Evolutionary conservation across 768 basidiomycete species (phyloP), one percentile per base, ranked within the genome.

Genomic region (Russula griseocarnosa): DNA sequence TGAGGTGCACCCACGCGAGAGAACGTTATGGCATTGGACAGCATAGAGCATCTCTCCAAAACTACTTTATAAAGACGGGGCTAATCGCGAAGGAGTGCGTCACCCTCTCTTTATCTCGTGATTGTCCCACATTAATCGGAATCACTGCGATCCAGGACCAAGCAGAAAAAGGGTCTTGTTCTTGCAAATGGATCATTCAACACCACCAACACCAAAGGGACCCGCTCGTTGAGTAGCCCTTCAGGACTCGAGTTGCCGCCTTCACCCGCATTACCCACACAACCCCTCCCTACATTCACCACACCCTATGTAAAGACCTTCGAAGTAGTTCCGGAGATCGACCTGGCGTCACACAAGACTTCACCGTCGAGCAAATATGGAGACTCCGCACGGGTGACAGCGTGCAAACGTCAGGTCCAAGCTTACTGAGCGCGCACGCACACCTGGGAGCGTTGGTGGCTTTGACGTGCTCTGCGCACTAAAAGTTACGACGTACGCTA

Each of bases 41-140:
- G n/a, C n/a, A n/a, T n/a, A n/a, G n/a, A n/a, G n/a, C n/a, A n/a
- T n/a, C n/a, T n/a, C 82, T 98, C 46, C 95, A 98, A 75, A 88
- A 94, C 71, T 95, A 94, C 73, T 98, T 95, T 71, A 92, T 90
- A 9, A 94, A 93, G 81, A 85, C 90, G 0, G 92, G 92, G 2
- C 81, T 94, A 60, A 81, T 81, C 28, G 80, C 87, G 40, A 84
- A 86, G 77, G 83, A 83, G 92, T 88, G 76, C 76, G 87, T 79
- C 38, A 42, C 32, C 28, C 38, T 18, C 22, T 32, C 55, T 34
- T 34, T 9, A 30, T 42, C 49, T 20, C 30, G 5, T 46, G 44
- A 26, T 56, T 18, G 55, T 24, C 55, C 49, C 49, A 54, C 42
- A 61, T n/a, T 67, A 34, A 42, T 60, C 50, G 52, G 59, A 47